Percentiles rank a stretch among this genome's conserved stretches.
Conservation (phyloP, 768 basidiomycete genomes). For the Mycena rebaudengoi region DNA sequence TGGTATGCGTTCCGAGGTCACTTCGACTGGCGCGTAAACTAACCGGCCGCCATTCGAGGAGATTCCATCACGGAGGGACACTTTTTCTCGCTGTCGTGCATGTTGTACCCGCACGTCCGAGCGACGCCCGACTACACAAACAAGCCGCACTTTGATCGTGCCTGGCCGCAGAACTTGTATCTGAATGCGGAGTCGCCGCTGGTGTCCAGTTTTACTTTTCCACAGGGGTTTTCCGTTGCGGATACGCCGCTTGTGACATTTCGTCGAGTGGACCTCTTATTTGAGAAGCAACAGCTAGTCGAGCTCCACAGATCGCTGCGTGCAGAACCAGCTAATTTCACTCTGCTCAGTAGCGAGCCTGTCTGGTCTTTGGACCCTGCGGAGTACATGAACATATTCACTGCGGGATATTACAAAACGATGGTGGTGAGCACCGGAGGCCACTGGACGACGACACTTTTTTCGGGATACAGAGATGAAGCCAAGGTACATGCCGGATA, state of each 20-base stretch:
- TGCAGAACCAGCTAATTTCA: slow-evolving; percentile 38
- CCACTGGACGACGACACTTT: slow-evolving; percentile 72
- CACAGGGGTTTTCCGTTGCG: slow-evolving; percentile 61
- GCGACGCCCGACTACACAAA: slow-evolving; percentile 69
- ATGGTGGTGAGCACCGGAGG: slow-evolving; percentile 71
- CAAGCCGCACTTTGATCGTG: slow-evolving; percentile 65
- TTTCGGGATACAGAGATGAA: slow-evolving; percentile 44
- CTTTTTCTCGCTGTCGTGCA: slow-evolving; percentile 77
- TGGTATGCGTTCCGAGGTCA: slow-evolving; percentile 49
- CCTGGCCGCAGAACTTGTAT: slow-evolving; percentile 71
- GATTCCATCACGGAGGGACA: slow-evolving; percentile 79
- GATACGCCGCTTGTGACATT: slow-evolving; percentile 71
- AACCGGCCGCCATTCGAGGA: slow-evolving; percentile 30
- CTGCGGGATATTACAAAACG: slow-evolving; percentile 63
- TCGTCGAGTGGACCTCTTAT: slow-evolving; percentile 69
- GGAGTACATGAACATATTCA: slow-evolving; percentile 62
- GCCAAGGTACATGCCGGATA: slow-evolving; percentile 42
- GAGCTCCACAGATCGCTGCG: slow-evolving; percentile 51
- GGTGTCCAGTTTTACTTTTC: slow-evolving; percentile 51
- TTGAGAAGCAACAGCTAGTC: slow-evolving; percentile 56
- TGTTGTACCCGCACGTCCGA: slow-evolving; percentile 70
- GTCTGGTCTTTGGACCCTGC: slow-evolving; percentile 62
- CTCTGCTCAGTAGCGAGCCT: slow-evolving; percentile 64
- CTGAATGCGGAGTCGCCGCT: slow-evolving; percentile 65
- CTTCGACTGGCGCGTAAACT: not conserved